Percentiles rank a stretch among this genome's conserved stretches.
Conservation (phyloP, 495 filamentous ascomycete genomes). For the Thermothielavioides terrestris region DNA sequence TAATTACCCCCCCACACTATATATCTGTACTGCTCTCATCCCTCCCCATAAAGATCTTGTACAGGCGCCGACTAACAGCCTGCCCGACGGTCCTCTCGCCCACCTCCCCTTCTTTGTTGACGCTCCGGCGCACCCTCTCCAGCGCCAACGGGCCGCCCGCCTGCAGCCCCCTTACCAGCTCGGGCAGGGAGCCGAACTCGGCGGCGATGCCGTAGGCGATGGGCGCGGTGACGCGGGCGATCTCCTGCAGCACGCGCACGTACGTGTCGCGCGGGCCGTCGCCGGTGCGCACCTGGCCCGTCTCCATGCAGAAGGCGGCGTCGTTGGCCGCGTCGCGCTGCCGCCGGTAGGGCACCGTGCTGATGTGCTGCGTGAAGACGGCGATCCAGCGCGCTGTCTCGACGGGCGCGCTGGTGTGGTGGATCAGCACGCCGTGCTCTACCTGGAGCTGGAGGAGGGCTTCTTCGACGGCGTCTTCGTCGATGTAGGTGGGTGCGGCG, state of each 20-base stretch:
- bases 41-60: conserved; percentile 63
- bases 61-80: conserved; percentile 61
- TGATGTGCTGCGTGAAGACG: conserved; percentile 73
- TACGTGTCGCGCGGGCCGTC: conserved; percentile 61
- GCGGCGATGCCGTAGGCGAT: conserved; percentile 63
- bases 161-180: conserved; percentile 52
- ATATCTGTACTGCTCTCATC: conserved; percentile 62
- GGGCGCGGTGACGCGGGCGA: conserved; percentile 61
- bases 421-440: conserved; percentile 55
- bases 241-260: conserved; percentile 69
- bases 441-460: conserved; percentile 67
- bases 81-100: conserved; percentile 58
- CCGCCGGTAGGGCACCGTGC: conserved; percentile 62
- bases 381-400: conserved; percentile 74
- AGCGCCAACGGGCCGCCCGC: conserved; percentile 50
- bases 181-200: conserved; percentile 50
- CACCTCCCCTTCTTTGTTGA: conserved; percentile 58
- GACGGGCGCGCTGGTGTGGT: conserved; percentile 53
- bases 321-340: conserved; percentile 31
- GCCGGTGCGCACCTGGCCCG: conserved; percentile 69
- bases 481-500: conserved; percentile 42
- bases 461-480: conserved; percentile 66
- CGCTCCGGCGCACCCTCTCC: conserved; percentile 55
- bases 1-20: conserved; percentile 17
- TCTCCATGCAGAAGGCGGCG: conserved; percentile 70